A percentile compares a stretch with the other conserved stretches of the same genome.
phyloP scores from a whole-genome alignment of 1,284 basidiomycete genomes.

The Rhodotorula mucilaginosa region DNA sequence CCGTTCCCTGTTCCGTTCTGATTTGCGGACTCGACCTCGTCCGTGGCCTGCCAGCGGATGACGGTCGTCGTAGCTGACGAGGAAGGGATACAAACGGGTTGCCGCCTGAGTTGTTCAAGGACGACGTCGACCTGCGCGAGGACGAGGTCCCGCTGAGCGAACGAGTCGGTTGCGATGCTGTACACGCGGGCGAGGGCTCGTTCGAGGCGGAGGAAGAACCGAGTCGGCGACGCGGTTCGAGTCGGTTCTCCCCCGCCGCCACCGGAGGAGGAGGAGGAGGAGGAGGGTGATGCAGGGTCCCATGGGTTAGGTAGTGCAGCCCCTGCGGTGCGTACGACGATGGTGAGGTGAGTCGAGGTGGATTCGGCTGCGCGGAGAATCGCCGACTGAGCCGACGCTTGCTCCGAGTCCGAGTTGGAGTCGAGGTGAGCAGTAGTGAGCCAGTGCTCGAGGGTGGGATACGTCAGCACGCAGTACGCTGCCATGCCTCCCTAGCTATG shows the following conservation, averaged over 20 bases:
- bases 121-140: slow-evolving; percentile 28
- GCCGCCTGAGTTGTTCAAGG: slow-evolving; percentile 20
- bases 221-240: not conserved
- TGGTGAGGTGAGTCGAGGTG: not conserved
- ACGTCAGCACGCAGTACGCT: not conserved
- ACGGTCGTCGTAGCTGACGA: not conserved
- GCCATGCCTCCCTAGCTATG: no score
- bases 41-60: not conserved
- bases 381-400: not conserved
- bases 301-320: not conserved
- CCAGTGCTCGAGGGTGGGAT: not conserved
- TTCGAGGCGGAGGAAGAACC: slow-evolving; percentile 25
- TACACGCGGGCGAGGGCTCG: slow-evolving; percentile 21
- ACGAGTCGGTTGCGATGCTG: slow-evolving; percentile 15
- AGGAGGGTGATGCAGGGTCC: not conserved
- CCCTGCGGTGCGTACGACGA: not conserved
- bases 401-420: not conserved
- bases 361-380: not conserved
- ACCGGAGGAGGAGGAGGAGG: not conserved
- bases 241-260: no score
- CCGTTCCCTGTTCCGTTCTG: no score
- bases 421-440: not conserved
- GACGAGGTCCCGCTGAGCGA: not conserved
- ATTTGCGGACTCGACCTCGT: no score
- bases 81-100: slow-evolving; percentile 11